These are phyloP conservation scores for Alternaria sp. DNA, from an alignment of 2,329 filamentous ascomycete species.

Conservation along the genomic window DNA sequence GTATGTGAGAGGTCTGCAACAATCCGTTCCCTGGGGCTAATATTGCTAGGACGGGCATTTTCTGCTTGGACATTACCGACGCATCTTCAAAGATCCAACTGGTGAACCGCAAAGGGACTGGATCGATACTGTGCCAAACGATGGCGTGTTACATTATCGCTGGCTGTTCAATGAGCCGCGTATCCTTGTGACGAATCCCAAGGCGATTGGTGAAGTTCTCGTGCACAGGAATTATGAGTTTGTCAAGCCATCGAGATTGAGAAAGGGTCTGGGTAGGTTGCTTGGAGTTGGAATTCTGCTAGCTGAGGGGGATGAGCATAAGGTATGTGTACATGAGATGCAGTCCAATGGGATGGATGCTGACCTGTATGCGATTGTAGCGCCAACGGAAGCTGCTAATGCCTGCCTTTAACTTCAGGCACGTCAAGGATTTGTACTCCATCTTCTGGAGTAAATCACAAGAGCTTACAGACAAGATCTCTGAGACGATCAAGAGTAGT, in stretches of 20 bases:
- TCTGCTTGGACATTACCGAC: constrained; percentile 55
- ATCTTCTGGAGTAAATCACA: constrained; percentile 60
- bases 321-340: constrained; percentile 52
- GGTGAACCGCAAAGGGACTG: constrained; percentile 60
- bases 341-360: background rate
- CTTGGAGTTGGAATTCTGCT: constrained; percentile 78
- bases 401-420: constrained; percentile 61
- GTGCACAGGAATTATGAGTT: constrained; percentile 62
- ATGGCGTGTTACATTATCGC: constrained; percentile 64
- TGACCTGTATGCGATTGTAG: constrained; percentile 26
- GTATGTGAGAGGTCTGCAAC: constrained; percentile 47
- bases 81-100: constrained; percentile 53
- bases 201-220: constrained; percentile 60
- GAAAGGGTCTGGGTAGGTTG: constrained; percentile 67
- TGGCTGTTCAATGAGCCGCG: constrained; percentile 58
- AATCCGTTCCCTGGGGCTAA: background rate
- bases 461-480: constrained; percentile 53
- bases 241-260: constrained; percentile 57
- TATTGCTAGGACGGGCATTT: constrained; percentile 39
- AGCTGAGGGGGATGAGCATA: constrained; percentile 92
- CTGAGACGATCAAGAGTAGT: constrained; percentile 33
- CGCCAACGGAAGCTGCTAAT: constrained; percentile 59
- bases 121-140: constrained; percentile 63
- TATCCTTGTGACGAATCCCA: constrained; percentile 57
- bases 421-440: constrained; percentile 61